Base-by-base conservation (phyloP, 371 early-diverging fungal genomes). In the Saksenaea oblongispora region DNA sequence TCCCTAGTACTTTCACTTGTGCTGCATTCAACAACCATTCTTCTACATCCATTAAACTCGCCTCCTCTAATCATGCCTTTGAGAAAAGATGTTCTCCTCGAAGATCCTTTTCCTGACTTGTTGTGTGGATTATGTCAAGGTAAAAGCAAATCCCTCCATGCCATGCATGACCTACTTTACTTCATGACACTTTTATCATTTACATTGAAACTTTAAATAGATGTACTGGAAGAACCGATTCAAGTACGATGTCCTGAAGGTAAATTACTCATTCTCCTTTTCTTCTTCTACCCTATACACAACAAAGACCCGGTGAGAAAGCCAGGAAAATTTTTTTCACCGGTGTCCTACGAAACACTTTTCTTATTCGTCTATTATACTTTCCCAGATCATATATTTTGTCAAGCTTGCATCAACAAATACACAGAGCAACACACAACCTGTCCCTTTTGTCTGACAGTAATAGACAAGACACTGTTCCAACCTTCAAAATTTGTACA, bases 241-340 rank as follows among this genome's bases (percentile, higher is more conserved):
- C 83, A 82, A 66, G 78, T 82, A 10, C 83, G 70, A 31, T 82
- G 83, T 68, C 75, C 83, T 36, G 83, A 82, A 79, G 83, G 83
- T 82, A 70, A 37, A 18, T 14, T 24, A 7, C n/a, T 28, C 11
- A 2, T 17, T 34, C 22, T 8, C 18, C n/a, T 1, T 58, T 42
- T 11, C 18, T 28, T 22, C 18, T 22, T 10, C 22, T 47, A 3
- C 18, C 11, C 22, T 22, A 47, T 47, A n/a, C 22, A 47, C 24
- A 47, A 10, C n/a, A 10, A 47, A 47, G 51, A 11, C 24, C 51
- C 51, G n/a, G 24, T 47, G 10, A n/a, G 22, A 39, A 39, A 10
- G 18, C n/a, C 51, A 10, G 11, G 51, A 22, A 47, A 47, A 47
- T 18, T 18, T 26, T 47, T 41, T 57, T 57, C 57, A 28, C n/a